Evolutionary conservation across 2,329 filamentous ascomycete genomes (phyloP).

Genomic region (Colletotrichum higginsianum): DNA sequence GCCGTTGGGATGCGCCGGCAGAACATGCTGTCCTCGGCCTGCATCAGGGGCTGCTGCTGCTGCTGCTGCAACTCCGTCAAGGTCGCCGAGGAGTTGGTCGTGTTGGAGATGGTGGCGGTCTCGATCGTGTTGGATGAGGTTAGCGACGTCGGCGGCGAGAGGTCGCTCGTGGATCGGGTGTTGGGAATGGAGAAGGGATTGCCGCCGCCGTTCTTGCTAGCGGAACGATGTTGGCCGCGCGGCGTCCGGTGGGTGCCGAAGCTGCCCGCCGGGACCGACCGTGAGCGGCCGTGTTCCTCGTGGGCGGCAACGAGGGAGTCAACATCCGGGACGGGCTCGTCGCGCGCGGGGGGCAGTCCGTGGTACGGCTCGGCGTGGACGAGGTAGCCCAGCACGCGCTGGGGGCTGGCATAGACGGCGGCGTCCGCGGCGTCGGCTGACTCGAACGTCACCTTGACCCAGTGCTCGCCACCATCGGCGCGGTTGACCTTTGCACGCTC

Average conservation of each 20-base stretch:
- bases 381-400: slow-evolving; percentile 78
- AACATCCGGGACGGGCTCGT: slow-evolving; percentile 73
- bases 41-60: slow-evolving; percentile 44
- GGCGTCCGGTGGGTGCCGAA: slow-evolving; percentile 44
- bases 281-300: slow-evolving; percentile 51
- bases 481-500: slow-evolving; percentile 85
- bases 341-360: slow-evolving; percentile 74
- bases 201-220: slow-evolving; percentile 48
- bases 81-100: slow-evolving; percentile 59
- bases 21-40: slow-evolving; percentile 59
- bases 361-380: slow-evolving; percentile 81
- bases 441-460: slow-evolving; percentile 91
- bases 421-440: slow-evolving; percentile 79
- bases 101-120: slow-evolving; percentile 63
- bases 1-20: slow-evolving; percentile 78
- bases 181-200: slow-evolving; percentile 55
- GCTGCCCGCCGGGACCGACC: slow-evolving; percentile 53
- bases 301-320: slow-evolving; percentile 56
- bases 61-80: slow-evolving; percentile 52
- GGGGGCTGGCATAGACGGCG: slow-evolving; percentile 79
- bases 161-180: slow-evolving; percentile 51
- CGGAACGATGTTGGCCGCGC: slow-evolving; percentile 45
- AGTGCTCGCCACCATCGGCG: slow-evolving; percentile 88
- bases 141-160: slow-evolving; percentile 62
- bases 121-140: slow-evolving; percentile 72